Evolutionary conservation across 495 filamentous ascomycete species (phyloP), one percentile per base, ranked within the genome.

Genomic region (Aspergillus bridgeri): DNA sequence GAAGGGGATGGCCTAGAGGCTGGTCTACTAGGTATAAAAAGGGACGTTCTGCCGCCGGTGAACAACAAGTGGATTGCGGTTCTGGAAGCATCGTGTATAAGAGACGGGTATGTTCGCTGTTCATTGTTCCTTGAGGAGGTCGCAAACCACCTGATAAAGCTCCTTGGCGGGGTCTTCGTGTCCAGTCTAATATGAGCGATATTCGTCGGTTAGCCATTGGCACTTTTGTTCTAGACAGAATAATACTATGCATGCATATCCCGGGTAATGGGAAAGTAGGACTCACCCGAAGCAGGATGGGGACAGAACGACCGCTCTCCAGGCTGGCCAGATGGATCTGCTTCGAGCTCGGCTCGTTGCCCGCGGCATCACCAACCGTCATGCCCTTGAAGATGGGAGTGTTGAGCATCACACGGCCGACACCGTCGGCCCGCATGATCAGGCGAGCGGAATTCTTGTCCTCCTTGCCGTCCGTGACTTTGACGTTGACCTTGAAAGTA

Each of bases 381-480:
- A 92, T 88, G 5, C 83, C 81, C 62, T 87, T 85, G 48, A 88
- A 82, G 54, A 96, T 76, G 1, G 83, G 81, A 4, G 86, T 87
- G 70, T 96, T 96, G 42, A 96, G 79, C 65, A 94, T 84, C n/a
- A 96, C 86, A n/a, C 90, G 83, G 53, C 88, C 80, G 5, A 87
- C 89, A 43, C 89, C 88, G 60, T 96, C 90, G 45, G 93, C 90
- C 5, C 92, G 84, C 86, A 96, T 91, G 57, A 96, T 82, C 63
- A 96, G 81, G 22, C 92, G 86, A 11, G 83, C 83, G 22, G 75
- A 68, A 57, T 75, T 79, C 15, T 65, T 69, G n/a, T 85, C 79
- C 19, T 68, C 62, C 9, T 67, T 65, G 13, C 83, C 80, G 49
- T 85, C 79, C 5, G 66, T 65, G 6, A 75, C 69, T n/a, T 83